Evolutionary conservation across 2,329 filamentous ascomycete genomes (phyloP), one percentile per base, ranked within the genome.

Genomic region (Neofusicoccum umdonicola): DNA sequence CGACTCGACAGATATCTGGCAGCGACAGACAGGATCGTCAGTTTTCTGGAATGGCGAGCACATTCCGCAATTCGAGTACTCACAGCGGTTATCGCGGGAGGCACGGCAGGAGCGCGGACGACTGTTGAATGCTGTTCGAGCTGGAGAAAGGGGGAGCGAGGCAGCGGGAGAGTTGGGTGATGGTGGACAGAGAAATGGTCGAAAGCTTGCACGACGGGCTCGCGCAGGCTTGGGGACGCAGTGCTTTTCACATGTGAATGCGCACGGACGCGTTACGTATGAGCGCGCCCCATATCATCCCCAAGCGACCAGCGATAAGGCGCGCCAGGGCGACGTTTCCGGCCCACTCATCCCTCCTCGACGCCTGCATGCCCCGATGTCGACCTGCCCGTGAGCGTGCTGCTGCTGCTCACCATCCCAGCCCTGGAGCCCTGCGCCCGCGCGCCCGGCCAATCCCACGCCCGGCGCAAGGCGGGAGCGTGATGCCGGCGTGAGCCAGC

Each of bases 51-150:
- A 56, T 56, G 51, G 31, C 17, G 17, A 31, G 12, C 7, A 41
- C 62, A 64, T 64, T 64, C 62, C 62, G 34, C 62, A 64, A 64
- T 64, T 35, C 62, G 42, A 34, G 58, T 22, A 62, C 56, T 60
- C 15, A 60, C 56, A 35, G 31, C 35, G 22, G 13, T 17, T 31
- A 19, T 31, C 13, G 37, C 19, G 9, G 12, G 22, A 9, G 52
- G 52, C 52, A 57, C 52, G 52, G 52, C 52, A 57, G 52, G 52
- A 57, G 39, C 9, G 52, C 13, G 19, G 22, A 17, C 8, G 41
- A 57, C 19, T 19, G 37, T 22, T 37, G 56, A 22, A 35, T 15
- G 27, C 41, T n/a, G 56, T n/a, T 6, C 42, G 31, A 45, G 44
- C 7, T 2, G 3, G 56, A 31, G 27, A 47, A 47, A 47, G 22